These are phyloP conservation scores for Umbilicus rupestris DNA, from an alignment of 164 flowering plant genomes.

Conservation along the genomic window DNA sequence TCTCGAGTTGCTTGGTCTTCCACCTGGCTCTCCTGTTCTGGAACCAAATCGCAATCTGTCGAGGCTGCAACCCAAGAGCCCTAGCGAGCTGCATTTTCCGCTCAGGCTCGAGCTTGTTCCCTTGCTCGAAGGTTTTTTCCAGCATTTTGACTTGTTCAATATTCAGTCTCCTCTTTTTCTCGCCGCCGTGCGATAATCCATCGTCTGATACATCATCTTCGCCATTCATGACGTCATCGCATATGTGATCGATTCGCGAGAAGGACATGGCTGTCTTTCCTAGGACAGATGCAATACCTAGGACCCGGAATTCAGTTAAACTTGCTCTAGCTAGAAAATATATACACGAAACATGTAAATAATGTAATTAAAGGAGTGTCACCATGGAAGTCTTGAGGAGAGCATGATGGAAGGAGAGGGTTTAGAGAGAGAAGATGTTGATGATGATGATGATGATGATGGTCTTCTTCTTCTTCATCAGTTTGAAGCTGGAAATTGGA, in stretches of 20 bases:
- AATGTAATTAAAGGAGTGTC: slow-evolving; percentile 11
- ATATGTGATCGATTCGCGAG: slow-evolving; percentile 12
- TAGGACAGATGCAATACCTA: slow-evolving; percentile 42
- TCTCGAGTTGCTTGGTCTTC: slow-evolving; percentile 87
- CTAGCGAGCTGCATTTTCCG: slow-evolving; percentile 79
- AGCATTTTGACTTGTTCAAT: slow-evolving; percentile 74
- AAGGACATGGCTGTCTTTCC: slow-evolving; percentile 25
- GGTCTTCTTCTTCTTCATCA: slow-evolving; percentile 11
- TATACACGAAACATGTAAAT: too few relatives aligned
- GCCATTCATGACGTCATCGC: too few relatives aligned
- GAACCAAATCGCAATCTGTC: slow-evolving; percentile 88
- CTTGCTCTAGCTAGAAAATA: not conserved
- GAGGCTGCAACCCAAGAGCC: slow-evolving; percentile 72
- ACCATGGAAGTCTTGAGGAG: slow-evolving; percentile 80
- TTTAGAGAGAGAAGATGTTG: slow-evolving; percentile 10
- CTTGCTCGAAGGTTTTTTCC: slow-evolving; percentile 77
- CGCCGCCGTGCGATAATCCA: slow-evolving; percentile 28
- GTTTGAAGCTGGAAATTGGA: slow-evolving; percentile 76
- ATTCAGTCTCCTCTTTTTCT: slow-evolving; percentile 74
- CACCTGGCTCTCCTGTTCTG: slow-evolving; percentile 83
- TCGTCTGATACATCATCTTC: slow-evolving; percentile 41
- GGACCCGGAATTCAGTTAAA: not conserved
- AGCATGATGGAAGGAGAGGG: slow-evolving; percentile 39
- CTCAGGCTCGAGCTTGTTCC: slow-evolving; percentile 87
- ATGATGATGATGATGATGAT: too few relatives aligned